A percentile compares a stretch with the other conserved stretches of the same genome.
phyloP scores from a whole-genome alignment of 2,329 filamentous ascomycete genomes.

The Penicillium sp. region DNA sequence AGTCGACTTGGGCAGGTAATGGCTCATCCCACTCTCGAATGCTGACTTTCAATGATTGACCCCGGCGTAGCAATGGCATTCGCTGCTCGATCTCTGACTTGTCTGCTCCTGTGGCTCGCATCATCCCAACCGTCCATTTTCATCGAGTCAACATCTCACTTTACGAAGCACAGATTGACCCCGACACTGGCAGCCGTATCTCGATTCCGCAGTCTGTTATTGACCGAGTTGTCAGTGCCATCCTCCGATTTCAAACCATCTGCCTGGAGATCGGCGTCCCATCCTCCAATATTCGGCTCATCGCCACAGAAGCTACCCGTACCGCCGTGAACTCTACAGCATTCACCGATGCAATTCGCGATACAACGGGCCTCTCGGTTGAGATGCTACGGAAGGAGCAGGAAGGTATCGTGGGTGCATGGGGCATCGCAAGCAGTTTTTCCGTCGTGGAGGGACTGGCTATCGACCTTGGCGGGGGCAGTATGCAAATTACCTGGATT shows the following conservation, averaged over 20 bases:
- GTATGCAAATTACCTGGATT: conserved; percentile 65
- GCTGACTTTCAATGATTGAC: not conserved
- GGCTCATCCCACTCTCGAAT: not conserved
- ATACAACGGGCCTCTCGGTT: conserved; percentile 61
- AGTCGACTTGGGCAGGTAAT: conserved; percentile 40
- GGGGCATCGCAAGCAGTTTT: conserved; percentile 75
- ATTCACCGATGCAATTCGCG: conserved; percentile 62
- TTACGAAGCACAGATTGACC: conserved; percentile 64
- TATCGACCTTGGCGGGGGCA: conserved; percentile 73
- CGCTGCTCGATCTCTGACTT: conserved; percentile 84
- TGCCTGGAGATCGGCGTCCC: conserved; percentile 66
- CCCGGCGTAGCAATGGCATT: conserved; percentile 65
- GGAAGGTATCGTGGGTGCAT: conserved; percentile 74
- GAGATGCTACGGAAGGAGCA: conserved; percentile 70
- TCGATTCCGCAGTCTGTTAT: conserved; percentile 60
- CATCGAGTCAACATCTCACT: conserved; percentile 75
- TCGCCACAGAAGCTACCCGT: conserved; percentile 87
- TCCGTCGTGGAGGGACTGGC: conserved; percentile 67
- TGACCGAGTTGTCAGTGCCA: conserved; percentile 57
- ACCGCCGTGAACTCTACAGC: conserved; percentile 68
- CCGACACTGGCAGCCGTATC: conserved; percentile 37
- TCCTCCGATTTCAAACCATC: conserved; percentile 66
- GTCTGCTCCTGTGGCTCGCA: conserved; percentile 63
- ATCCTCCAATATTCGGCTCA: conserved; percentile 58
- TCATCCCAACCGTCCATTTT: conserved; percentile 71